phyloP scores from a whole-genome alignment of 352 stramenopile species.

The Phytophthora tubulina region DNA sequence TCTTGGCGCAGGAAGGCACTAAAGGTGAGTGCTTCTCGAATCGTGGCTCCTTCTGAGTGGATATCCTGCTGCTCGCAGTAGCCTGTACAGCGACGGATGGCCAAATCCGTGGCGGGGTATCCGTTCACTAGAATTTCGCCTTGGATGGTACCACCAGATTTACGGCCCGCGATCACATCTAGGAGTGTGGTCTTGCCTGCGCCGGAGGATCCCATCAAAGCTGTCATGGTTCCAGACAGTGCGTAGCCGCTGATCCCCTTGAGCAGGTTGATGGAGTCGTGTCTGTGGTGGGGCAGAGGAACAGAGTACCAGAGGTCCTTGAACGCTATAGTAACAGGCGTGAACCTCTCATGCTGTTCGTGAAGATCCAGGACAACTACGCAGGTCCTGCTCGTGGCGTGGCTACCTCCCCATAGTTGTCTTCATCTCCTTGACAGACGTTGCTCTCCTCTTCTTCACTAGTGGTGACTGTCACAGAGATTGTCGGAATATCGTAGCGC shows the following conservation, averaged over 20 bases:
- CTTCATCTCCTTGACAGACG: too few relatives aligned
- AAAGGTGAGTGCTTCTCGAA: constrained; percentile 89
- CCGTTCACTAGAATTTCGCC: constrained; percentile 64
- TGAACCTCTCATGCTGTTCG: constrained; percentile 16
- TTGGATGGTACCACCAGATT: constrained; percentile 71
- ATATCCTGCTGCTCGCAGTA: constrained; percentile 34
- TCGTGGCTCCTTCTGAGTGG: constrained; percentile 47
- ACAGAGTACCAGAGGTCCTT: constrained; percentile 32
- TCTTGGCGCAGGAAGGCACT: constrained; percentile 75
- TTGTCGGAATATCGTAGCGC: background rate
- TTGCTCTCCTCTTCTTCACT: too few relatives aligned
- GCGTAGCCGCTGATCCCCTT: constrained; percentile 69
- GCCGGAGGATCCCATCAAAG: constrained; percentile 63
- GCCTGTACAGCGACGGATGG: constrained; percentile 42
- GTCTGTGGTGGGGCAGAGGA: constrained; percentile 16
- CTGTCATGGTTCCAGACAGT: constrained; percentile 51
- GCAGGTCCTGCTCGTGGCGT: constrained; percentile 4
- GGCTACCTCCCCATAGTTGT: too few relatives aligned
- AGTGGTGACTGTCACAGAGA: too few relatives aligned
- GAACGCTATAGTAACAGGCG: constrained; percentile 38
- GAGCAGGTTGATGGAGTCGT: constrained; percentile 68
- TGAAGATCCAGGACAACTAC: constrained; percentile 21
- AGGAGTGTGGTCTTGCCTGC: constrained; percentile 78
- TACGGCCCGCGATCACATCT: constrained; percentile 82
- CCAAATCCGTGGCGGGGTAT: constrained; percentile 36